Base-by-base conservation (phyloP, 2,329 filamentous ascomycete genomes). In the Trichoderma pleuroti region DNA sequence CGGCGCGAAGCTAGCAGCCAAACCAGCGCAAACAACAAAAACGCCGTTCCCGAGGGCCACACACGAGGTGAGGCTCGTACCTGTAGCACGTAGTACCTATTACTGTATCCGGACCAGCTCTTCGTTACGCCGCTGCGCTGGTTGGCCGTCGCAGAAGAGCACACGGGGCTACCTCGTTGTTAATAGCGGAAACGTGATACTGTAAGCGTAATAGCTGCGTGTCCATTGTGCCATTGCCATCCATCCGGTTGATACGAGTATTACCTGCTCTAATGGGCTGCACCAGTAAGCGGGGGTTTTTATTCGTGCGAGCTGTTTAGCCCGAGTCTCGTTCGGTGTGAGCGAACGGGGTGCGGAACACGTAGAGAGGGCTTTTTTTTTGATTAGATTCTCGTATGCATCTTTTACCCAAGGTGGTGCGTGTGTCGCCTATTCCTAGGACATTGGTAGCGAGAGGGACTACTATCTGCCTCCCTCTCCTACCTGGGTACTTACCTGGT, bases 141-240 rank as follows among this genome's bases (percentile, higher is more conserved):
- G 36, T 39, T 39, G 36, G 39, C 39, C 16, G 39, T 42, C 4
- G 9, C 39, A 42, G 39, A 42, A 42, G 5, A 42, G 39, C 39
- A 63, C 26, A 66, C 63, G 63, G 63, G 63, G 46, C 16, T 66
- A 28, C 63, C 28, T 56, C 21, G 64, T 57, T 42, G 52, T 36
- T 67, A 59, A 30, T 59, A 21, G 52, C 28, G 26, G 34, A 21
- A 21, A 59, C n/a, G 52, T 46, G 34, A n/a, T n/a, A n/a, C n/a
- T n/a, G 36, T 30, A 39, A 56, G 52, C 24, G 52, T 28, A 56
- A 26, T 26, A 59, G 18, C 4, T 21, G 12, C 11, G 12, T 54
- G 11, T 1, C 46, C n/a, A 24, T 52, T 52, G 21, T 52, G 46
- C 46, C n/a, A 21, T 59, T 30, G 26, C 39, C 39, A 32, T 30